A percentile compares a stretch with the other conserved stretches of the same genome.
Conservation (phyloP, 176 grass and related monocot genomes). For the Juncus inflexus region DNA sequence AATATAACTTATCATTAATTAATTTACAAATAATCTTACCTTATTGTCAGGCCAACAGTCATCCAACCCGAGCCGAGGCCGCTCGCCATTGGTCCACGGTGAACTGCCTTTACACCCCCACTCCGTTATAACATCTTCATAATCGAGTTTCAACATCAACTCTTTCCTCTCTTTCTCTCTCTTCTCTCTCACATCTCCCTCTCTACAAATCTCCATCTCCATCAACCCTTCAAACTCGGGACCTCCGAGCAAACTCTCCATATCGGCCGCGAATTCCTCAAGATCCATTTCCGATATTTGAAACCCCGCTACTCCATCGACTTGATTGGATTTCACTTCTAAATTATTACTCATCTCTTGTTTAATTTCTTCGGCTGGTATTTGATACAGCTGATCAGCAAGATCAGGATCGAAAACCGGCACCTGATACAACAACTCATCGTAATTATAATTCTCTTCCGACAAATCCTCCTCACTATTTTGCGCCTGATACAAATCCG, state of each 20-base stretch:
- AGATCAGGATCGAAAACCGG: slow-evolving; percentile 68
- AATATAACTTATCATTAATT: neutral
- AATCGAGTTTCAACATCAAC: slow-evolving; percentile 72
- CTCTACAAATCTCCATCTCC: slow-evolving; percentile 17
- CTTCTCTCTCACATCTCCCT: slow-evolving; percentile 11
- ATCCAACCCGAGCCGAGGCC: slow-evolving; percentile 35
- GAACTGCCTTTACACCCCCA: slow-evolving; percentile 56
- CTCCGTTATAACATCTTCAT: slow-evolving; percentile 65
- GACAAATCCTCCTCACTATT: slow-evolving; percentile 20
- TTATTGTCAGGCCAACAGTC: slow-evolving; percentile 53
- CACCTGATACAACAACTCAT: slow-evolving; percentile 65
- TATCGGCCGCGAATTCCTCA: slow-evolving; percentile 69
- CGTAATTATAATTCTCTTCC: slow-evolving; percentile 36
- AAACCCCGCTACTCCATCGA: slow-evolving; percentile 37
- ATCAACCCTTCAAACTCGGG: slow-evolving; percentile 45
- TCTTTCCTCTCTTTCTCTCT: slow-evolving; percentile 31
- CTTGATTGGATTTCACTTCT: neutral
- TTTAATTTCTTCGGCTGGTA: slow-evolving; percentile 31
- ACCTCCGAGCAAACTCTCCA: slow-evolving; percentile 77
- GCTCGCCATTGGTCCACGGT: slow-evolving; percentile 72
- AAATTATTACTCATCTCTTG: slow-evolving; percentile 7
- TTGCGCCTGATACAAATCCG: slow-evolving; percentile 50
- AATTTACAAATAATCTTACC: slow-evolving; percentile 32
- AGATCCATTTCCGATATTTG: slow-evolving; percentile 72
- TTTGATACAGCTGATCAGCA: slow-evolving; percentile 49